Conservation (phyloP, 495 filamentous ascomycete genomes). For the Aspergillus sclerotioniger region DNA sequence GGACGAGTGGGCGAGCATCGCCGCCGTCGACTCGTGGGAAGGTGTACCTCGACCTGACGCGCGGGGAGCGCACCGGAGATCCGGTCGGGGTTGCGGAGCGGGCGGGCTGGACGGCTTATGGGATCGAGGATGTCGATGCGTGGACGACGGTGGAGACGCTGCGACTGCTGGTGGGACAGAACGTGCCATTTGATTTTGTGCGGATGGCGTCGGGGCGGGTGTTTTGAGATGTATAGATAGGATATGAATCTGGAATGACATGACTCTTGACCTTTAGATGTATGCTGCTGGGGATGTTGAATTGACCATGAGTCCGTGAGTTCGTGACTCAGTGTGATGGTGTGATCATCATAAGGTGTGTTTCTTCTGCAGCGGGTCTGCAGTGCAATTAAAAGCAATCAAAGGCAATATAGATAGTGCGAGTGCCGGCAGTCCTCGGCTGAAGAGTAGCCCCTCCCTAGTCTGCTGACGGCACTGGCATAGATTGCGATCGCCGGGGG, state of each 20-base stretch:
- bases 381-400: background rate
- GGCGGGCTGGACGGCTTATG: conserved; percentile 76
- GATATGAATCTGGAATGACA: too few species aligned
- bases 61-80: conserved; percentile 65
- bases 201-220: conserved; percentile 69
- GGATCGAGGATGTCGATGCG: conserved; percentile 71
- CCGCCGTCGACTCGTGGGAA: conserved; percentile 58
- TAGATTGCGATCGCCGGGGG: background rate
- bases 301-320: too few species aligned
- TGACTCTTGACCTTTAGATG: too few species aligned
- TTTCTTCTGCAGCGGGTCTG: background rate
- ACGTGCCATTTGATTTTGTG: conserved; percentile 85
- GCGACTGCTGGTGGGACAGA: conserved; percentile 74
- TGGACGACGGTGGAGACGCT: conserved; percentile 82
- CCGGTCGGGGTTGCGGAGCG: conserved; percentile 65
- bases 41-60: conserved; percentile 77
- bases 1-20: conserved; percentile 40
- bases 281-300: too few species aligned
- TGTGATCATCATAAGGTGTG: too few species aligned
- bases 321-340: too few species aligned
- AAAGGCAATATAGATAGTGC: background rate
- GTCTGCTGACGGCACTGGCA: too few species aligned
- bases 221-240: conserved; percentile 47
- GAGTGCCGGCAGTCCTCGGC: too few species aligned
- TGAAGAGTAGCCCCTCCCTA: background rate